Evolutionary conservation across 2,329 filamentous ascomycete genomes (phyloP).

Genomic region (Talaromyces marneffei): DNA sequence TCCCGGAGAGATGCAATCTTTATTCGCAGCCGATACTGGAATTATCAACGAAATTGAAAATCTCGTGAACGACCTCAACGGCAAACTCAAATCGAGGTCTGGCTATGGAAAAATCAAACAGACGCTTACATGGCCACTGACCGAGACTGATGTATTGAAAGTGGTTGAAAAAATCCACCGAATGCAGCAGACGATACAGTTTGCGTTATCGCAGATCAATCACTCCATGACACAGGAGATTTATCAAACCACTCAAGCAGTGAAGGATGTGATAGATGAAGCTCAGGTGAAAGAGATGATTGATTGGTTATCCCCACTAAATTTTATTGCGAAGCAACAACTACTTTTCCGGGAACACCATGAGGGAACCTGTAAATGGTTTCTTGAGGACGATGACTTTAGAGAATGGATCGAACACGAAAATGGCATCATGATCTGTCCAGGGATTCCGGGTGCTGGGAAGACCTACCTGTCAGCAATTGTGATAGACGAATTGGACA

Average conservation of each 20-base stretch:
- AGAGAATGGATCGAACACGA: neutral
- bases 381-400: neutral
- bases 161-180: neutral
- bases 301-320: neutral
- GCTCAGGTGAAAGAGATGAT: neutral
- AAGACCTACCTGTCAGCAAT: neutral
- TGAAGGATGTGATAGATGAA: neutral
- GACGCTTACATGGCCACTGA: neutral
- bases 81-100: neutral
- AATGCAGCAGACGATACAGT: constrained; percentile 3
- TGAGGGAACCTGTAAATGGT: constrained; percentile 3
- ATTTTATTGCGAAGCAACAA: neutral
- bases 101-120: constrained; percentile 1
- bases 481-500: neutral
- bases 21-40: neutral
- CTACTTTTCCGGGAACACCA: neutral
- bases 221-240: neutral
- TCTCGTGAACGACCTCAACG: neutral
- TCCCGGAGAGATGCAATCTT: neutral
- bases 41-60: neutral
- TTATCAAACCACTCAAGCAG: neutral
- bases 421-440: neutral
- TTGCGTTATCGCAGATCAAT: neutral
- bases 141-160: neutral
- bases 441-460: neutral